These are phyloP conservation scores for Populus davidiana DNA, from an alignment of 345 rosid genomes.

Conservation along the genomic window DNA sequence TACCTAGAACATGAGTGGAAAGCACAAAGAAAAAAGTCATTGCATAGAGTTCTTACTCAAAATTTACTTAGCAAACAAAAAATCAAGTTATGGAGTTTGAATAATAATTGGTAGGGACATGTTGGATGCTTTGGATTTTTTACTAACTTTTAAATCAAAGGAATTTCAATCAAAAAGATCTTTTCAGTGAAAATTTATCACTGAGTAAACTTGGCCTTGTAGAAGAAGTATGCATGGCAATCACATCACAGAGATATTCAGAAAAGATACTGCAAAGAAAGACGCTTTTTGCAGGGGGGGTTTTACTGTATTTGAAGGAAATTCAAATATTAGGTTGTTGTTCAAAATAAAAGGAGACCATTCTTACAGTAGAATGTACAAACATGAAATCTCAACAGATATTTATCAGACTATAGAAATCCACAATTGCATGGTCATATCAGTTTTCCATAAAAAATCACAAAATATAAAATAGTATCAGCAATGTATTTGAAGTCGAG, in stretches of 20 bases:
- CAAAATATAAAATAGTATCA: neutral
- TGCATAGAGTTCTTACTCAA: neutral
- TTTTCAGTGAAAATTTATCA: neutral
- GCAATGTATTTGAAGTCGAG: neutral
- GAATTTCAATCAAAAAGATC: neutral
- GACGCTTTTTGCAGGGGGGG: neutral
- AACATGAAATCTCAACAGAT: neutral
- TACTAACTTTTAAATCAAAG: neutral
- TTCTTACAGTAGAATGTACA: neutral
- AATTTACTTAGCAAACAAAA: neutral
- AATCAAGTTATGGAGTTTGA: neutral
- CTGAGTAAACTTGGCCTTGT: neutral
- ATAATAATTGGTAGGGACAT: neutral
- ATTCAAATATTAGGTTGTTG: neutral
- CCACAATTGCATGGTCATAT: neutral
- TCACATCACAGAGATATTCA: neutral
- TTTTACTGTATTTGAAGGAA: neutral
- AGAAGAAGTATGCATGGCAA: neutral
- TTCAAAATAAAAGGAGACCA: neutral
- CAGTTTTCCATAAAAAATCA: neutral
- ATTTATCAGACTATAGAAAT: neutral
- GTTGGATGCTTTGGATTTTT: neutral
- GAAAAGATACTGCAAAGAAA: neutral
- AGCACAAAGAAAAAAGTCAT: neutral
- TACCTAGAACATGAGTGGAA: constrained; percentile 48